These are phyloP conservation scores for Hymenoscyphus albidus DNA, from an alignment of 2,329 filamentous ascomycete species.

Conservation along the genomic window DNA sequence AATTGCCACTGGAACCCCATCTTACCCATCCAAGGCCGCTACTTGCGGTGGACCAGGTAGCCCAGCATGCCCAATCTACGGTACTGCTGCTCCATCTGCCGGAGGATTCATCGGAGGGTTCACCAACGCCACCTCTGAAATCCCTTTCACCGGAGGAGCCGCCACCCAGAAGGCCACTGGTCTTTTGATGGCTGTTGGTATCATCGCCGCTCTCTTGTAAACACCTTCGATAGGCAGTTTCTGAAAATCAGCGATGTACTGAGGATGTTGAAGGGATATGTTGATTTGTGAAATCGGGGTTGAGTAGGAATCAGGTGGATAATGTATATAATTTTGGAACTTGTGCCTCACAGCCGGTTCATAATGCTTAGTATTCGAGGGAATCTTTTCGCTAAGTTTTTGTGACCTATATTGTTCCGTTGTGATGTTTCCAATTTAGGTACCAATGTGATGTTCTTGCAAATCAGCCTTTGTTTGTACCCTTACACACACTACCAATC, in stretches of 20 bases:
- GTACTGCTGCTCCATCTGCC: constrained; percentile 10
- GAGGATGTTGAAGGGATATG: background rate
- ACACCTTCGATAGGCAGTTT: background rate
- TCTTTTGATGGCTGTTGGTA: constrained; percentile 24
- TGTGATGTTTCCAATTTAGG: too few relatives aligned
- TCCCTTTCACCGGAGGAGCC: constrained; percentile 22
- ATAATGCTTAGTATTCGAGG: background rate
- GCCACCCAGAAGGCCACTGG: constrained; percentile 23
- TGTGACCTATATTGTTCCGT: background rate
- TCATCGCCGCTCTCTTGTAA: constrained; percentile 27
- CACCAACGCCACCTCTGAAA: constrained; percentile 12
- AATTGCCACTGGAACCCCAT: constrained; percentile 4
- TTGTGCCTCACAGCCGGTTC: background rate
- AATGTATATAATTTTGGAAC: background rate
- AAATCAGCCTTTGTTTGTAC: too few relatives aligned
- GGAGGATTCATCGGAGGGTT: background rate
- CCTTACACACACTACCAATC: too few relatives aligned
- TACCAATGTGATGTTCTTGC: too few relatives aligned
- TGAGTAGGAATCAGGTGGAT: background rate
- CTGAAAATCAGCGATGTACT: background rate
- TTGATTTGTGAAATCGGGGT: background rate
- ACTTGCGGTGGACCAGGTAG: background rate
- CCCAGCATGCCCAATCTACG: constrained; percentile 6
- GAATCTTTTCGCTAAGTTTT: background rate
- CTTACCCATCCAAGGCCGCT: background rate